Evolutionary conservation across 2,329 filamentous ascomycete species (phyloP).

Genomic region (Plenodomus biglobosus): DNA sequence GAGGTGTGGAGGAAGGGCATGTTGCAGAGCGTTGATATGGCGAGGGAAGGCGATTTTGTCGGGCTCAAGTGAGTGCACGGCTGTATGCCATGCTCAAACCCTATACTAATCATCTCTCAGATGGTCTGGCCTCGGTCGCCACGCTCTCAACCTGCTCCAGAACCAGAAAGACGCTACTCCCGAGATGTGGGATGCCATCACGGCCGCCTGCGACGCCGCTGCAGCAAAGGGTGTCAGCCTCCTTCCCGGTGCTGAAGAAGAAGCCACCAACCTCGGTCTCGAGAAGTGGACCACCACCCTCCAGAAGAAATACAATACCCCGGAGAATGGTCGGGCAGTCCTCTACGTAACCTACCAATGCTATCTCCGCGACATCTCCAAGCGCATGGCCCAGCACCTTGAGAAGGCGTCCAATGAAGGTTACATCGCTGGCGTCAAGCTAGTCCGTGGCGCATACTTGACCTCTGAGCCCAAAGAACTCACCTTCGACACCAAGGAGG

Average conservation of each 20-base stretch:
- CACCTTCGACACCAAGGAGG: constrained; percentile 57
- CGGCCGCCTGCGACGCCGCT: constrained; percentile 73
- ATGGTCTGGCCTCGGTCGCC: constrained; percentile 79
- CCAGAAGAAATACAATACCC: constrained; percentile 72
- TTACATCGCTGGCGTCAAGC: constrained; percentile 59
- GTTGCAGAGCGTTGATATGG: constrained; percentile 66
- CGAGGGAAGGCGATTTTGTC: constrained; percentile 55
- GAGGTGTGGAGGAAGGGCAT: constrained; percentile 73
- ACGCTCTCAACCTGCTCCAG: constrained; percentile 68
- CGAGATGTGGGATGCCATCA: constrained; percentile 68
- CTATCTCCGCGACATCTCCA: constrained; percentile 55
- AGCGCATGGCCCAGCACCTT: constrained; percentile 51
- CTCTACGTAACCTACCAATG: constrained; percentile 69
- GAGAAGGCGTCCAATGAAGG: constrained; percentile 48
- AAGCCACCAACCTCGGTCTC: constrained; percentile 74
- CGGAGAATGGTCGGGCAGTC: constrained; percentile 59
- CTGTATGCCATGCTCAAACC: background rate
- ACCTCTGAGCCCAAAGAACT: constrained; percentile 52
- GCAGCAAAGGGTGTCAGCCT: constrained; percentile 69
- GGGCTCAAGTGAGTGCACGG: constrained; percentile 52
- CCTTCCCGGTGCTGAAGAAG: constrained; percentile 85
- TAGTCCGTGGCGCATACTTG: constrained; percentile 61
- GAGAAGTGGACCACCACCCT: constrained; percentile 78
- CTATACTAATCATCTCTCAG: constrained; percentile 39
- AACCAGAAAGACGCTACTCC: constrained; percentile 63